phyloP scores from a whole-genome alignment of 345 rosid genomes.

The Populus ilicifolia region DNA sequence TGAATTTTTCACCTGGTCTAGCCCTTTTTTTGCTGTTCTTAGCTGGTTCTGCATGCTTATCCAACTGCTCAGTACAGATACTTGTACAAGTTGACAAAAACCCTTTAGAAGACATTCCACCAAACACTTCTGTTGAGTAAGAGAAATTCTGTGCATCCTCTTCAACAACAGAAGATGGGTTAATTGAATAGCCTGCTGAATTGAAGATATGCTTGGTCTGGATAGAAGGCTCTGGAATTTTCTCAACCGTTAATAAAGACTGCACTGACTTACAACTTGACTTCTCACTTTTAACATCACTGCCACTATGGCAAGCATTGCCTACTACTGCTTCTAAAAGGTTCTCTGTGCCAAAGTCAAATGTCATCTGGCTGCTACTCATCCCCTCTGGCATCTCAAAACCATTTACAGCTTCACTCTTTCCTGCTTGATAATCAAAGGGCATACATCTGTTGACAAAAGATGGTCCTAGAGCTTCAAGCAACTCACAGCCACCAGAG shows the following conservation, averaged over 20 bases:
- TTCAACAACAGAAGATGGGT: slow-evolving; percentile 38
- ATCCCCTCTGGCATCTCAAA: slow-evolving; percentile 45
- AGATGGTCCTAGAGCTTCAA: slow-evolving; percentile 77
- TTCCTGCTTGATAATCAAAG: slow-evolving; percentile 42
- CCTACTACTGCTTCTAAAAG: slow-evolving; percentile 92
- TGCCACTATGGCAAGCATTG: slow-evolving; percentile 49
- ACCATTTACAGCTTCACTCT: slow-evolving; percentile 39
- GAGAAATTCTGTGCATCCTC: slow-evolving; percentile 40
- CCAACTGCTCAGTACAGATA: slow-evolving; percentile 60
- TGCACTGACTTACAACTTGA: slow-evolving; percentile 46
- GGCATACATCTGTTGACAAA: slow-evolving; percentile 39
- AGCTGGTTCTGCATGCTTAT: slow-evolving; percentile 51
- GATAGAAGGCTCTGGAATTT: slow-evolving; percentile 45
- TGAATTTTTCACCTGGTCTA: slow-evolving; percentile 77
- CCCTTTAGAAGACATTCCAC: slow-evolving; percentile 59
- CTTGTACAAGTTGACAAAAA: slow-evolving; percentile 70
- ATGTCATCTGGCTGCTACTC: slow-evolving; percentile 52
- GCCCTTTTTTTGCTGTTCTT: slow-evolving; percentile 74
- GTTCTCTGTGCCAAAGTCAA: slow-evolving; percentile 61
- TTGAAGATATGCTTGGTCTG: slow-evolving; percentile 35
- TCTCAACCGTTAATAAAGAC: slow-evolving; percentile 49
- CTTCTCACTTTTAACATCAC: slow-evolving; percentile 48
- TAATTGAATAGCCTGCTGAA: slow-evolving; percentile 48
- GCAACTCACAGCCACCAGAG: slow-evolving; percentile 69
- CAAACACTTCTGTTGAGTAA: slow-evolving; percentile 52